phyloP scores from a whole-genome alignment of 164 flowering plant species.

The Piper longum region DNA sequence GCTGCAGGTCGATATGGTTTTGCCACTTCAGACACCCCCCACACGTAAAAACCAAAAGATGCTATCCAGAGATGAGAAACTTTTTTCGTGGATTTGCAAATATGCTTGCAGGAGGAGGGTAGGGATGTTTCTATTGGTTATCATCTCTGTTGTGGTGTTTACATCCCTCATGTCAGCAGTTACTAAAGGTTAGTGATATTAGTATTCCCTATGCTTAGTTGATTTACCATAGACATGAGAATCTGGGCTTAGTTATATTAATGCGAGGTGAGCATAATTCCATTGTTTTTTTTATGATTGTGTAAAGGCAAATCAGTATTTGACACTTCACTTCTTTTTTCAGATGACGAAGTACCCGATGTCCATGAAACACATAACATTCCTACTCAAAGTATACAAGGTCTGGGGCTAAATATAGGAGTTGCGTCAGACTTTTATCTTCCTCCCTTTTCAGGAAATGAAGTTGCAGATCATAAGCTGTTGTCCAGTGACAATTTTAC shows the following conservation, averaged over 20 bases:
- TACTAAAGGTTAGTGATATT: conserved; percentile 15
- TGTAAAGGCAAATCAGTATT: not conserved
- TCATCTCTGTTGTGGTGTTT: conserved; percentile 13
- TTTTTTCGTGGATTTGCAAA: conserved; percentile 27
- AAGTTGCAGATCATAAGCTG: conserved; percentile 6
- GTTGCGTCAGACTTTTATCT: conserved; percentile 3
- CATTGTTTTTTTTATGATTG: not conserved
- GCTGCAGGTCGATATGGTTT: conserved; percentile 18
- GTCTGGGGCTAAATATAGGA: conserved; percentile 4
- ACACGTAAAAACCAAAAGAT: conserved; percentile 38
- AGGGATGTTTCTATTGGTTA: conserved; percentile 35
- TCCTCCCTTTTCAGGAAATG: conserved; percentile 5
- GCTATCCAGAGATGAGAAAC: conserved; percentile 43
- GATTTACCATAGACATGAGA: not conserved
- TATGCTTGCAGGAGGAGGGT: conserved; percentile 35
- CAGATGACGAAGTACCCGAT: conserved; percentile 17
- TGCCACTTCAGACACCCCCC: conserved; percentile 18
- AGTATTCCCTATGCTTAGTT: not conserved
- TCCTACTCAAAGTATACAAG: conserved; percentile 11
- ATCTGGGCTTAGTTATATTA: not conserved
- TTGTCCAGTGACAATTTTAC: not conserved
- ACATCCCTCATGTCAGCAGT: conserved; percentile 12
- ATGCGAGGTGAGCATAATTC: no score
- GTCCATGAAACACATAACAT: conserved; percentile 8
- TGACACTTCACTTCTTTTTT: not conserved